Evolutionary conservation across 2,329 filamentous ascomycete genomes (phyloP), one percentile per base, ranked within the genome.

Genomic region (Ceratocystis alfenasii): DNA sequence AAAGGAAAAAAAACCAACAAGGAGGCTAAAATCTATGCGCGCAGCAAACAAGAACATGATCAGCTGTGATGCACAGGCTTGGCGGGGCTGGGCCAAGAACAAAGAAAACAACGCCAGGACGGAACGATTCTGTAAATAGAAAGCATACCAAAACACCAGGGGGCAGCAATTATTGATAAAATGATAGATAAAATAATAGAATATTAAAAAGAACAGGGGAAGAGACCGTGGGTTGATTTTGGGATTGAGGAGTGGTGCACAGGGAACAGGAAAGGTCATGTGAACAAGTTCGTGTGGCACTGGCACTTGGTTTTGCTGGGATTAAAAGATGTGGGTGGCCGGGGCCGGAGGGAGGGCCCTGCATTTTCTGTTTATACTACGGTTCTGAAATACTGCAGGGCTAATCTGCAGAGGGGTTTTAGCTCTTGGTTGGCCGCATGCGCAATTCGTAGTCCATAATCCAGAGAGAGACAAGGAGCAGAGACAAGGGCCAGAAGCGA

Each of bases 351-450:
- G 65, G 33, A 41, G 63, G 22, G 30, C 20, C 20, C 33, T 44
- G 60, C 62, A 41, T 63, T 62, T 36, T n/a, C 55, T 59, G 60
- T 65, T 41, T 41, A 41, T 12, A 12, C 36, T 41, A 12, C 36
- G 10, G 8, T 41, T 41, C 36, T 41, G 36, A 12, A 41, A 41
- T 41, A 41, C 8, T 41, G 36, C 36, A 41, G 36, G 36, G 36
- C 36, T 12, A 41, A 41, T 41, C 10, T 41, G 36, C 36, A 41
- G 36, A 67, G 60, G 63, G 65, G 59, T 36, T 59, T 50, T 59
- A 25, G 48, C 20, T 25, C 25, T 30, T 6, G 66, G 63, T 62
- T 65, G 68, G 65, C 67, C 68, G 68, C 67, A 67, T 68, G 48
- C 20, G 36, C 36, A 12, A 41, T 41, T 12, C 8, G 36, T 41